Evolutionary conservation across 352 stramenopile species (phyloP).

Genomic region (Pseudoperonospora humuli): DNA sequence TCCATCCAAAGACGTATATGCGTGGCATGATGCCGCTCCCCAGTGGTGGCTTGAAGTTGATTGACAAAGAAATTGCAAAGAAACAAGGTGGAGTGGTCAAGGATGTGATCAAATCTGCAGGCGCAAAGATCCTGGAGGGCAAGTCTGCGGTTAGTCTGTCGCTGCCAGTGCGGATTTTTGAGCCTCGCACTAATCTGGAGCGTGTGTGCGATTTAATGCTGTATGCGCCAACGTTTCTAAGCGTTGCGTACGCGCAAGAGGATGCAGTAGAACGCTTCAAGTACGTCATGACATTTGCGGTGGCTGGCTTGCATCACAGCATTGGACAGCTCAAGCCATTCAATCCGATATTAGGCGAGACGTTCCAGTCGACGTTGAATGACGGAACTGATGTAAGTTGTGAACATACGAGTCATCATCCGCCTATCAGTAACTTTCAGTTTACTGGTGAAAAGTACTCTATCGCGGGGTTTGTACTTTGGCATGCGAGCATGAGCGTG

Average conservation of each 20-base stretch:
- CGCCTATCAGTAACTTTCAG: slow-evolving; percentile 81
- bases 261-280: slow-evolving; percentile 75
- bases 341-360: slow-evolving; percentile 80
- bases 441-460: slow-evolving; percentile 65
- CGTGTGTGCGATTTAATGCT: slow-evolving; percentile 74
- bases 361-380: slow-evolving; percentile 62
- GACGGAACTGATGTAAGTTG: slow-evolving; percentile 75
- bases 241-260: slow-evolving; percentile 42
- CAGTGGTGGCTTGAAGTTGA: slow-evolving; percentile 66
- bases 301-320: slow-evolving; percentile 71
- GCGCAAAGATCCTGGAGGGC: slow-evolving; percentile 57
- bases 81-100: slow-evolving; percentile 82
- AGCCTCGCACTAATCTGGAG: slow-evolving; percentile 75
- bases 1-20: slow-evolving; percentile 78
- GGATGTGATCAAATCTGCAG: slow-evolving; percentile 75
- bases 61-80: slow-evolving; percentile 81
- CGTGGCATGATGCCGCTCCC: slow-evolving; percentile 68
- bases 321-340: slow-evolving; percentile 82
- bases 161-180: slow-evolving; percentile 80
- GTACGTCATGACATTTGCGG: slow-evolving; percentile 67
- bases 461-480: slow-evolving; percentile 64
- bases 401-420: slow-evolving; percentile 82
- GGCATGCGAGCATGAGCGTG: slow-evolving; percentile 71
- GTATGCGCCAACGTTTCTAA: slow-evolving; percentile 73
- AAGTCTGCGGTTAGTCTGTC: slow-evolving; percentile 77